phyloP scores from a whole-genome alignment of 2,329 filamentous ascomycete genomes.

The Polytolypa hystricis region DNA sequence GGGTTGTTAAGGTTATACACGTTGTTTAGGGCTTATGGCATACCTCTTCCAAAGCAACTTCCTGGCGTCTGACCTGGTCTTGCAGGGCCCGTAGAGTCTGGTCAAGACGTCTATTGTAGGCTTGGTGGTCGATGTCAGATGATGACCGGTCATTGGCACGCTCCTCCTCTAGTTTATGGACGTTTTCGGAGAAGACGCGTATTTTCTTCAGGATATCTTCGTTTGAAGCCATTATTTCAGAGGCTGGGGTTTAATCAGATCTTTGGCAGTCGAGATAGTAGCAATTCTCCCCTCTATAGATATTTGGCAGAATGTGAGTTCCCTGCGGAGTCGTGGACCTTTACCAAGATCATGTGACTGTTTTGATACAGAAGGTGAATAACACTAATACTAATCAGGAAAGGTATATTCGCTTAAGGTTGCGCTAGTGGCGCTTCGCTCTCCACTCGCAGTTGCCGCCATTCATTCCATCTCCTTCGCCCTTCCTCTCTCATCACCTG shows the following conservation, averaged over 20 bases:
- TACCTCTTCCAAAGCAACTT: conserved; percentile 38
- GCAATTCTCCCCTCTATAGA: too few species aligned
- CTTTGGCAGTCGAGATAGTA: too few species aligned
- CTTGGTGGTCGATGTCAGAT: conserved; percentile 19
- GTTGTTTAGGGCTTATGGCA: conserved; percentile 4
- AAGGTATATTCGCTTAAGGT: conserved; percentile 6
- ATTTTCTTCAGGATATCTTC: conserved; percentile 10
- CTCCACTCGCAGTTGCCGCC: too few species aligned
- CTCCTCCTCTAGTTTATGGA: conserved; percentile 24
- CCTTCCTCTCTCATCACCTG: background rate
- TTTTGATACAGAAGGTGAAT: too few species aligned
- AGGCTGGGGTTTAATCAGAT: too few species aligned
- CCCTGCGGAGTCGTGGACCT: too few species aligned
- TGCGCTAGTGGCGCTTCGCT: conserved; percentile 6
- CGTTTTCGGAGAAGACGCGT: conserved; percentile 21
- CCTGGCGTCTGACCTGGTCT: conserved; percentile 37
- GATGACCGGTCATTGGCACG: conserved; percentile 20
- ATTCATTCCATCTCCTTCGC: background rate
- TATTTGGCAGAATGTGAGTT: too few species aligned
- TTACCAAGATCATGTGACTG: too few species aligned
- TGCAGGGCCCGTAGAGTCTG: conserved; percentile 59
- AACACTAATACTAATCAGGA: conserved; percentile 3
- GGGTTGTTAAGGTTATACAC: background rate
- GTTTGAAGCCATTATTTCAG: conserved; percentile 3
- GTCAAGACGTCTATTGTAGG: conserved; percentile 40